These are phyloP conservation scores for Neurospora sp. DNA, from an alignment of 2,329 filamentous ascomycete species.

Conservation along the genomic window DNA sequence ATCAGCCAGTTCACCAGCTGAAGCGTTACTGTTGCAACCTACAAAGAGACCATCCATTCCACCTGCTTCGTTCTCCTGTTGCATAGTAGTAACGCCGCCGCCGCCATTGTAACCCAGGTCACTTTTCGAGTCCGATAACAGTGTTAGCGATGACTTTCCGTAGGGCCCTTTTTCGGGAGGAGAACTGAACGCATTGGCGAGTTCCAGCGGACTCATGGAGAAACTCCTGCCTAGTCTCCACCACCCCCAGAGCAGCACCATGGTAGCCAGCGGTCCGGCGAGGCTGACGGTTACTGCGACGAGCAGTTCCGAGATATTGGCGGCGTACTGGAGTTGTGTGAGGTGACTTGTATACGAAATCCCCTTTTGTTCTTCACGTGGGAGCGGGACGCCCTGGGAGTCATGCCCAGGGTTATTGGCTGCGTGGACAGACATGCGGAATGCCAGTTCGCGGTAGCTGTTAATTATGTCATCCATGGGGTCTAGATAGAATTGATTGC, in stretches of 20 bases:
- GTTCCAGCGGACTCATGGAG: neutral
- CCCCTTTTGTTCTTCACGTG: neutral
- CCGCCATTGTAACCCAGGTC: neutral
- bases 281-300: neutral
- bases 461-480: neutral
- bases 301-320: neutral
- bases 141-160: neutral
- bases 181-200: neutral
- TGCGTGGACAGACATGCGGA: neutral
- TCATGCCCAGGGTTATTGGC: neutral
- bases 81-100: neutral
- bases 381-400: neutral
- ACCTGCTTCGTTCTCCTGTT: neutral
- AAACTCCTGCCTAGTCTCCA: neutral
- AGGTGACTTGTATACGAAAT: neutral
- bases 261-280: neutral
- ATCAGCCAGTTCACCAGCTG: neutral
- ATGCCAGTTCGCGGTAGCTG: neutral
- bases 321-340: neutral
- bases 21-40: neutral
- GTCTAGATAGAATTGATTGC: neutral
- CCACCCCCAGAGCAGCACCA: neutral
- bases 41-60: neutral
- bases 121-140: neutral
- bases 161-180: neutral